Evolutionary conservation across 768 basidiomycete genomes (phyloP).

Genomic region (Clathrus columnatus): DNA sequence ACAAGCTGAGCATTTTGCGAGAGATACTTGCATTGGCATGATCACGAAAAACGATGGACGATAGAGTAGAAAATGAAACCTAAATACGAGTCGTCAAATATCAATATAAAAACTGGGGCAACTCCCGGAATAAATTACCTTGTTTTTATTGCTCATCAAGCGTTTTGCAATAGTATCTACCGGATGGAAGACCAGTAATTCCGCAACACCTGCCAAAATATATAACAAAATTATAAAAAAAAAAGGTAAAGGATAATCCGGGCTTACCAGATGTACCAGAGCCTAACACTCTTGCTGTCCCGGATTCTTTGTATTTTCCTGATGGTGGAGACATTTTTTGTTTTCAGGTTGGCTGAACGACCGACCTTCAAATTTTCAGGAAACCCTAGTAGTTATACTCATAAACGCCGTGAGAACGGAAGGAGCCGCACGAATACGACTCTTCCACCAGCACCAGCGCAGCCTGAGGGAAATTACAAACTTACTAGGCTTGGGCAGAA

Average conservation of each 20-base stretch:
- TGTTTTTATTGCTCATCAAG: slow-evolving; percentile 93
- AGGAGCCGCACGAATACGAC: not conserved
- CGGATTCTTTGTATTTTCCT: slow-evolving; percentile 67
- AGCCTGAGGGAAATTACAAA: too few relatives aligned
- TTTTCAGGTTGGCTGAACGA: not conserved
- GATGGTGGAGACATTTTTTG: slow-evolving; percentile 37
- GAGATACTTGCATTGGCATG: slow-evolving; percentile 58
- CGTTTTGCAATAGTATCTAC: slow-evolving; percentile 98
- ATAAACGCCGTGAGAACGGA: not conserved
- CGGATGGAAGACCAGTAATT: slow-evolving; percentile 91
- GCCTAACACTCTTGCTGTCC: slow-evolving; percentile 80
- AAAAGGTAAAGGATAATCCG: not conserved
- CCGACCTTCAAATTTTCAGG: not conserved
- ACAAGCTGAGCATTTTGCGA: slow-evolving; percentile 79
- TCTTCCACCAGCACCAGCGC: too few relatives aligned
- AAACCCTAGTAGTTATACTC: not conserved
- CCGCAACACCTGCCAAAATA: slow-evolving; percentile 65
- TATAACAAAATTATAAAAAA: not conserved
- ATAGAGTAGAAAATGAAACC: slow-evolving; percentile 57
- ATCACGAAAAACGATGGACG: slow-evolving; percentile 82
- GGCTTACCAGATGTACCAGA: slow-evolving; percentile 82
- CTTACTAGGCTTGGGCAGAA: too few relatives aligned
- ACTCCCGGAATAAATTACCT: slow-evolving; percentile 44
- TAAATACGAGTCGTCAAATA: slow-evolving; percentile 20
- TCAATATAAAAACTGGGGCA: not conserved